These are phyloP conservation scores for Aspergillus sp. DNA, from an alignment of 2,329 filamentous ascomycete genomes.

Conservation along the genomic window DNA sequence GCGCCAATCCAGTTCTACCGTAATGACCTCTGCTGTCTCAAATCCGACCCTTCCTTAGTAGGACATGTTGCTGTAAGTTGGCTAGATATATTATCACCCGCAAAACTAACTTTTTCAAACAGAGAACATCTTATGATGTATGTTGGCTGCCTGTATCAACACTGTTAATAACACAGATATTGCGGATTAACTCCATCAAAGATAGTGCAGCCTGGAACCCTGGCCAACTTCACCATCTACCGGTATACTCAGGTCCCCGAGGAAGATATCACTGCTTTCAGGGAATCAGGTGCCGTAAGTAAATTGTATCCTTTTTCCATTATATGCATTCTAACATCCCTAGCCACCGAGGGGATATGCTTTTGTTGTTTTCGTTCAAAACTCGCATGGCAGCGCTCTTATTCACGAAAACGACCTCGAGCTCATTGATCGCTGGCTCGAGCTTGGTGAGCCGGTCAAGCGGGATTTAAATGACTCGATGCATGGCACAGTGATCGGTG, in stretches of 20 bases:
- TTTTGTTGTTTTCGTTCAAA: conserved; percentile 44
- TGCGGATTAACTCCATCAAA: conserved; percentile 4
- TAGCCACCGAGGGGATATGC: conserved; percentile 53
- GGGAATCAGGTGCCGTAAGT: conserved; percentile 22
- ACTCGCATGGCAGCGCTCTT: conserved; percentile 43
- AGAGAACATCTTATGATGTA: conserved; percentile 21
- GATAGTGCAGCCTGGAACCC: conserved; percentile 22
- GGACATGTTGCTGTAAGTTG: conserved; percentile 21
- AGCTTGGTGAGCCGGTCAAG: conserved; percentile 58
- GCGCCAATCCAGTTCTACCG: conserved; percentile 15
- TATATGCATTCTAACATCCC: conserved; percentile 1
- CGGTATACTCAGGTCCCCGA: conserved; percentile 29
- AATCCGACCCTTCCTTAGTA: conserved; percentile 19
- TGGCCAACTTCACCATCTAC: conserved; percentile 35
- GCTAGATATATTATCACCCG: background rate
- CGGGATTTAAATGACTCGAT: conserved; percentile 47
- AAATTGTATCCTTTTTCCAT: background rate
- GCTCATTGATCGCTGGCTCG: conserved; percentile 55
- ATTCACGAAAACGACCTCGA: conserved; percentile 46
- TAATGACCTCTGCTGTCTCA: conserved; percentile 22
- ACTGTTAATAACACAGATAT: background rate
- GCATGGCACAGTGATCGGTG: conserved; percentile 56
- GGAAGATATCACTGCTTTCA: conserved; percentile 27
- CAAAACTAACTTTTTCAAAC: background rate
- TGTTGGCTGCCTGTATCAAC: background rate